Evolutionary conservation across 2,329 filamentous ascomycete genomes (phyloP), one percentile per base, ranked within the genome.

Genomic region (Calonectria leucothoes): DNA sequence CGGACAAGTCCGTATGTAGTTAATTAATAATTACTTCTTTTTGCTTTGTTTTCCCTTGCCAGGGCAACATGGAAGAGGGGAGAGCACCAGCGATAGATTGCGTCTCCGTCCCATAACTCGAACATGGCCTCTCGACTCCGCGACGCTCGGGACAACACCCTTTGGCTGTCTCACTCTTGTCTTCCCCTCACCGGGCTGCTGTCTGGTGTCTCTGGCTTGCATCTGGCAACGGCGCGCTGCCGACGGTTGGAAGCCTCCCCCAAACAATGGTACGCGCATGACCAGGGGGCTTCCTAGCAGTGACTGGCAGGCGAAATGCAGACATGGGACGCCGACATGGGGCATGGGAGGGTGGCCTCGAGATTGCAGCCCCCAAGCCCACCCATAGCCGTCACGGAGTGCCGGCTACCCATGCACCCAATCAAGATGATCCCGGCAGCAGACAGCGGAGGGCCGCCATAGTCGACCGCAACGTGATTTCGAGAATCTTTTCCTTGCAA

Each of bases 401-500:
- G n/a, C 63, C 63, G 69, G 66, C 42, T 11, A 37, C 52, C 31
- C 59, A 51, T 39, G 39, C 29, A 27, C 25, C 55, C 63, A 63
- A 61, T 67, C 52, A 71, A 25, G 31, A 39, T 42, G 2, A 42
- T 59, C 63, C 64, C 33, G 35, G 35, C 52, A 23, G 55, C 55
- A 29, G 61, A 31, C 37, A 25, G 15, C 37, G 63, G 69, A 55
- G 25, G 52, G 63, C 45, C 45, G 48, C 52, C 69, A 66, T 68
- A 45, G 29, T 48, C 27, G 51, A 51, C 42, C 64, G 49, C 66
- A 25, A 45, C 33, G 51, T 59, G 71, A 66, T 66, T 70, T 70
- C 66, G 49, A 73, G 61, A 66, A 73, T 69, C 66, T 72, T 72
- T 51, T 70, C 7, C 25, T 35, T 66, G 51, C 35, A 20, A 33